Evolutionary conservation across 768 basidiomycete species (phyloP).

Genomic region (Sarcomyxa edulis): DNA sequence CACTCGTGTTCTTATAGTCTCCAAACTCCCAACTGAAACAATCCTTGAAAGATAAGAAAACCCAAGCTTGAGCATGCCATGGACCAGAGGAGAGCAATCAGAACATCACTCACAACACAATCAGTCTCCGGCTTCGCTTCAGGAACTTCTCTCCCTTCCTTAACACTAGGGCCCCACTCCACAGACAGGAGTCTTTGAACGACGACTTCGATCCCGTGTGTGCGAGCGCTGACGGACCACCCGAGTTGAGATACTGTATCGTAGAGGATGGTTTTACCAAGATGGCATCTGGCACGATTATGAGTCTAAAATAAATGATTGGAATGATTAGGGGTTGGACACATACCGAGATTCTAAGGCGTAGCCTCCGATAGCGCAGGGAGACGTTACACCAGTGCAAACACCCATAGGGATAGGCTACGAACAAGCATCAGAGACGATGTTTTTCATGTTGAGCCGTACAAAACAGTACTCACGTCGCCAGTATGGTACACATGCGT

Average conservation of each 20-base stretch:
- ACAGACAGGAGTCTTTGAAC: constrained; percentile 46
- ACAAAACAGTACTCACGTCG: constrained; percentile 32
- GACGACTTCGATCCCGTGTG: constrained; percentile 65
- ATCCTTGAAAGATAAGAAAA: constrained; percentile 36
- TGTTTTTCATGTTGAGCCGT: too few relatives aligned
- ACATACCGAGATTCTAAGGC: constrained; percentile 69
- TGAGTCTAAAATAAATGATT: constrained; percentile 1
- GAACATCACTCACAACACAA: constrained; percentile 48
- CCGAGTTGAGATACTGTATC: constrained; percentile 79
- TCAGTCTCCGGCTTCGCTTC: constrained; percentile 48
- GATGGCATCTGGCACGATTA: constrained; percentile 59
- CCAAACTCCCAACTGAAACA: constrained; percentile 71
- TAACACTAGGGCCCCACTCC: constrained; percentile 28
- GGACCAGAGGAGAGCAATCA: neutral
- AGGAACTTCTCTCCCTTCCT: constrained; percentile 34
- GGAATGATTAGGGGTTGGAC: neutral
- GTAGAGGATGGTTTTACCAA: constrained; percentile 76
- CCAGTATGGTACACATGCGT: constrained; percentile 92
- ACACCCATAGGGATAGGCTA: constrained; percentile 85
- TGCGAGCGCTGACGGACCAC: constrained; percentile 74
- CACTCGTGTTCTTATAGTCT: constrained; percentile 7
- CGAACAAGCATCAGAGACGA: too few relatives aligned
- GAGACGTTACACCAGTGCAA: constrained; percentile 64
- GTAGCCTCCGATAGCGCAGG: constrained; percentile 59
- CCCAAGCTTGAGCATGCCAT: too few relatives aligned